Conservation (phyloP, 768 basidiomycete genomes). For the Russula griseocarnosa region DNA sequence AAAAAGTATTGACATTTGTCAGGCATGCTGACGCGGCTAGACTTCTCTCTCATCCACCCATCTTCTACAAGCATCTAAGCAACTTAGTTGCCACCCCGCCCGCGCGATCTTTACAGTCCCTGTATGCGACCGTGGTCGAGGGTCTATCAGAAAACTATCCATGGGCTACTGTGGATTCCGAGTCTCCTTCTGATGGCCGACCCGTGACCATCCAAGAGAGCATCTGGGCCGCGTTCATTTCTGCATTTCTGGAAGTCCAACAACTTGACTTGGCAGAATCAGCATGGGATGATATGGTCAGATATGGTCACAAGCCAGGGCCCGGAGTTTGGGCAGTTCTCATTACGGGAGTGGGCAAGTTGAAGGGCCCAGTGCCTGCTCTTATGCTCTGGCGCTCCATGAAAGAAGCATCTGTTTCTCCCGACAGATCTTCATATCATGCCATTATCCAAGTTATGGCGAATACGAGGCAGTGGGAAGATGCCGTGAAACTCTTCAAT, state of each 20-base stretch:
- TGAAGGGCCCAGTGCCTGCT: constrained; percentile 50
- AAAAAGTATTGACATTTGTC: constrained; percentile 45
- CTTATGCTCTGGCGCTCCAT: constrained; percentile 62
- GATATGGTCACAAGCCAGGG: constrained; percentile 48
- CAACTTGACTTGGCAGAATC: constrained; percentile 54
- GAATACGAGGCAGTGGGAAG: constrained; percentile 45
- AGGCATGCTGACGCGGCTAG: constrained; percentile 49
- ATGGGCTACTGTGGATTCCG: constrained; percentile 48
- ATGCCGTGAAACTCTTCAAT: constrained; percentile 50
- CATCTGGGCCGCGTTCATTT: constrained; percentile 63
- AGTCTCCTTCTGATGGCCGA: constrained; percentile 36
- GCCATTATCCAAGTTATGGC: constrained; percentile 64
- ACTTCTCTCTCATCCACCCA: constrained; percentile 47
- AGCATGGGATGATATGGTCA: constrained; percentile 65
- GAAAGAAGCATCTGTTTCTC: constrained; percentile 49
- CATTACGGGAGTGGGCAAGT: constrained; percentile 56
- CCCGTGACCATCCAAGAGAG: constrained; percentile 52
- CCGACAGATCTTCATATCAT: constrained; percentile 62
- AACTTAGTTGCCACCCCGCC: constrained; percentile 42
- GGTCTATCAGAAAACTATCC: constrained; percentile 50
- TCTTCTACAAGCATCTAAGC: constrained; percentile 48
- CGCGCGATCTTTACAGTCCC: constrained; percentile 37
- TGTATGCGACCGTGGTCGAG: constrained; percentile 51
- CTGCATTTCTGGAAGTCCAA: constrained; percentile 55
- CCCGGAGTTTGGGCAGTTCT: constrained; percentile 67